Evolutionary conservation across 495 filamentous ascomycete genomes (phyloP), one percentile per base, ranked within the genome.

Genomic region (Pyronema omphalodes): DNA sequence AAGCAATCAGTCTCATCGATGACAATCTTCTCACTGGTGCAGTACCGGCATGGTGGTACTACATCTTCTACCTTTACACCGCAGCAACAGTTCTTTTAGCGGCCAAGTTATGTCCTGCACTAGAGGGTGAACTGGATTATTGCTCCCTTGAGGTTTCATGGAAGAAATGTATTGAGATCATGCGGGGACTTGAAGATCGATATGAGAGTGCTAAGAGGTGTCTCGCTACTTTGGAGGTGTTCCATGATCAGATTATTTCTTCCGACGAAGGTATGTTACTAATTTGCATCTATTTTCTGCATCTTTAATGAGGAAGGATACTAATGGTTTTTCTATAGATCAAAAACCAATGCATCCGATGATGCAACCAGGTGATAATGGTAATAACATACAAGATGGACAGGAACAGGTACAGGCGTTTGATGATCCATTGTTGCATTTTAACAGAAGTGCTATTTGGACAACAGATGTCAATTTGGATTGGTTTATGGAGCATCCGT

Each of bases 31-130:
- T 40, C 7, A 52, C 11, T 29, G 50, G 50, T 8, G 50, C 50
- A 19, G 50, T 52, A 9, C 50, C 50, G n/a, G 50, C 50, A 12
- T 52, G 50, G 50, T 52, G 50, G 50, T 52, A 52, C 19, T 52
- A 52, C 19, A 52, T 52, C 17, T 52, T 52, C 18, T 52, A 52
- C 19, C 36, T 52, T 9, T 52, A 52, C 36, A 52, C 50, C 1
- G 35, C 50, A 18, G 50, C 50, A 39, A 52, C 35, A 7, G 50
- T 52, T 8, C 50, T 52, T 29, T 37, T 52, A 12, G 50, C 50
- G 1, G 50, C 50, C 37, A 52, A 52, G 29, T 34, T 52, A 7
- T 52, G 50, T 41, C 50, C 50, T 14, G 36, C 33, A 9, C 50
- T 52, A 17, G 50, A 52, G 36, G 14, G 14, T 0, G 36, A 52